Evolutionary conservation across 2,329 filamentous ascomycete genomes (phyloP), one percentile per base, ranked within the genome.

Genomic region (Xylariaceae sp.): DNA sequence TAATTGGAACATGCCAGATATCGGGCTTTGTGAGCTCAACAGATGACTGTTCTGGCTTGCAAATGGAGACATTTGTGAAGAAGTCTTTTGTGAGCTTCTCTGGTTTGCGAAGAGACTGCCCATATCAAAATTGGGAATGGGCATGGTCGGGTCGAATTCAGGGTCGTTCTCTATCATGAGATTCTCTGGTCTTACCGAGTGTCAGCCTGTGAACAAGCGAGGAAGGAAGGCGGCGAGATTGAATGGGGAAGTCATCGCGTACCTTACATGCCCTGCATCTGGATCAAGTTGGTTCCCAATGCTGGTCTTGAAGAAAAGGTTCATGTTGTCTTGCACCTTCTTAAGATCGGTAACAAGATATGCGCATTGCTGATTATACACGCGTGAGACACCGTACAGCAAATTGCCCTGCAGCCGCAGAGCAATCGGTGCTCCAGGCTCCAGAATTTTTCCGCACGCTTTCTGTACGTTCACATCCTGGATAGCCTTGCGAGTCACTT

Each of bases 361-460:
- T 36, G 80, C 79, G 63, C 89, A 96, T 71, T 99, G 92, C 67
- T 96, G 89, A 22, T 83, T 79, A 68, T 90, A 96, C 16, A 97
- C 91, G 45, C 88, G 83, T 3, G 90, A 88, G 14, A 96, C 83
- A 5, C 92, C 92, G 66, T 88, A 92, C 28, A 99, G 82, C 16
- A 99, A 78, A 61, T 87, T 97, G 14, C 91, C 88, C 66, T 97
- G 93, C 18, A 99, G 80, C 34, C 94, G 86, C 58, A 99, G 72
- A 5, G 94, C 93, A 73, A 99, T 87, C 2, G 94, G 94, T 1
- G 89, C 90, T 6, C 87, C 89, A 0, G 62, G 91, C 51, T 89
- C 80, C 36, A 89, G 82, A 66, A 99, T 96, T n/a, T 87, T 94
- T 58, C 87, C 80, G 69, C 93, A 97, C 51, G 94, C 92, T 65